These are phyloP conservation scores for Nelumbo lutea DNA, from an alignment of 164 flowering plant genomes.

Conservation along the genomic window DNA sequence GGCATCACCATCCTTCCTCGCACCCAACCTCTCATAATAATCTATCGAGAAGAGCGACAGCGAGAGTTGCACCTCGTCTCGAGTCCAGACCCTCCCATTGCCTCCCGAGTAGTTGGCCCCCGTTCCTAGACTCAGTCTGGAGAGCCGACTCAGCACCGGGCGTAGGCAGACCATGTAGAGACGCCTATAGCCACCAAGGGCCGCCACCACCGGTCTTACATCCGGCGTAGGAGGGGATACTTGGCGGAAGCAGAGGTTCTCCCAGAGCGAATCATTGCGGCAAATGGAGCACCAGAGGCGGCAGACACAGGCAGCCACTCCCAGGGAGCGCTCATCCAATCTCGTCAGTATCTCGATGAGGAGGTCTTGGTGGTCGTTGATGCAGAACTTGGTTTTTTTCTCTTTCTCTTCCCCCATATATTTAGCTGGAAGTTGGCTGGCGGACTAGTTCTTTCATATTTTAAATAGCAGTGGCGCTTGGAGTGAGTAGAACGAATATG, in stretches of 20 bases:
- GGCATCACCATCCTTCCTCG: conserved; percentile 14
- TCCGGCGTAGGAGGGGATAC: conserved; percentile 41
- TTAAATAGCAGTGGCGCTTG: conserved; percentile 1
- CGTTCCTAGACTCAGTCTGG: conserved; percentile 8
- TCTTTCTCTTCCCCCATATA: conserved; percentile 6
- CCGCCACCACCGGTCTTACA: conserved; percentile 49
- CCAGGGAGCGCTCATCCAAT: conserved; percentile 72
- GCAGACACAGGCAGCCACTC: conserved; percentile 80
- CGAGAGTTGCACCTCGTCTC: conserved; percentile 65
- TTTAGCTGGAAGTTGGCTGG: neutral
- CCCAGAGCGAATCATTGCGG: conserved; percentile 79
- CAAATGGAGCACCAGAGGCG: conserved; percentile 65
- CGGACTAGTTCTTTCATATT: neutral
- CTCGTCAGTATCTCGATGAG: conserved; percentile 65
- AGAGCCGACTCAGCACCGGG: conserved; percentile 50
- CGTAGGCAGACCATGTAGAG: conserved; percentile 65
- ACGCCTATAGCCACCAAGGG: conserved; percentile 73
- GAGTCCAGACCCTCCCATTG: conserved; percentile 35
- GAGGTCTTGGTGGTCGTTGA: conserved; percentile 79
- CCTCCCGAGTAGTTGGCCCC: conserved; percentile 13
- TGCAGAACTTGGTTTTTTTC: conserved; percentile 33
- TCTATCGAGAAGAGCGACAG: conserved; percentile 80
- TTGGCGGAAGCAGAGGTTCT: conserved; percentile 74
- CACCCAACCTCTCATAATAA: conserved; percentile 64
- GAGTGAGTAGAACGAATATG: neutral